phyloP scores from a whole-genome alignment of 2,329 filamentous ascomycete genomes.

The Colletotrichum eleusines region DNA sequence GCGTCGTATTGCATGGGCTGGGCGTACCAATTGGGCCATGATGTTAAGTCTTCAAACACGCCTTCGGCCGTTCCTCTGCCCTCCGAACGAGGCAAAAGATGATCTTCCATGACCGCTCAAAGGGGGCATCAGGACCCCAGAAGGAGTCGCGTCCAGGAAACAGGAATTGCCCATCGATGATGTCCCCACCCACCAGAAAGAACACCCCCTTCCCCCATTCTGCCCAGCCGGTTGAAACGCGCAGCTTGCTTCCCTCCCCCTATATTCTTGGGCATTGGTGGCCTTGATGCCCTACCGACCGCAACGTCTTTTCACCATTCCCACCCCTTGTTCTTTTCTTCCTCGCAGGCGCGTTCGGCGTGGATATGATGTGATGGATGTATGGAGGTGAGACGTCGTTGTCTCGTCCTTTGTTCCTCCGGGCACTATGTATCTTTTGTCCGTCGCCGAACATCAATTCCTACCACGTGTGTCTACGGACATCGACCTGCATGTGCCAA shows the following conservation, averaged over 20 bases:
- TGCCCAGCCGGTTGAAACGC: constrained; percentile 20
- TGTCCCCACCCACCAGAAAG: background rate
- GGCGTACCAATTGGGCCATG: background rate
- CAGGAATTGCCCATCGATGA: constrained; percentile 17
- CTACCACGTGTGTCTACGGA: constrained; percentile 31
- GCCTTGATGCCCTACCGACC: constrained; percentile 28
- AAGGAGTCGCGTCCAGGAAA: constrained; percentile 21
- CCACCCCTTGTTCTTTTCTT: too few species aligned
- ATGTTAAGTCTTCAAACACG: background rate
- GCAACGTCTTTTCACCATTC: background rate
- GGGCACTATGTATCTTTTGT: background rate
- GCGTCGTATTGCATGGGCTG: background rate
- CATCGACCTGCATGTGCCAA: background rate
- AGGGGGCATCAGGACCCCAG: background rate
- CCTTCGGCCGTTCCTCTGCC: background rate
- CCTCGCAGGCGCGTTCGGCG: background rate
- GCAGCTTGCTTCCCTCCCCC: background rate
- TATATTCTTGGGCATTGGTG: constrained; percentile 8
- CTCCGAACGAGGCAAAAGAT: constrained; percentile 27
- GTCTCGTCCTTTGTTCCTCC: background rate
- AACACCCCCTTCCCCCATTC: constrained; percentile 1
- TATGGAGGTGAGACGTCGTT: constrained; percentile 8
- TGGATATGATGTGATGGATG: background rate
- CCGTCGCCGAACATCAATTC: constrained; percentile 7
- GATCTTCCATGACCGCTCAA: constrained; percentile 23